phyloP scores from a whole-genome alignment of 2,329 filamentous ascomycete species.

The Fonsecaea multimorphosa region DNA sequence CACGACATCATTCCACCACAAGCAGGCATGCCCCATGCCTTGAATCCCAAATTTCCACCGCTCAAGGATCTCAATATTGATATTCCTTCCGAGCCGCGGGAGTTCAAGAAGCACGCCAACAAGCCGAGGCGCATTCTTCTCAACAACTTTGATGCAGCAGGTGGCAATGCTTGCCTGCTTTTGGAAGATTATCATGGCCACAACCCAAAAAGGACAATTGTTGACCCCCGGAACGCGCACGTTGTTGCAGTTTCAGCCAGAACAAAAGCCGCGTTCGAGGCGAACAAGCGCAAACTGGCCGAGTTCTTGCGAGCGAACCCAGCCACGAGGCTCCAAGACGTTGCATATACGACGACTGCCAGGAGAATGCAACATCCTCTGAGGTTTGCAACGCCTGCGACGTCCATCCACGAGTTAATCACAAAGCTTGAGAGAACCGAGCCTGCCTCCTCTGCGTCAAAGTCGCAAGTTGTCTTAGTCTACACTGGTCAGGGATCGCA shows the following conservation, averaged over 20 bases:
- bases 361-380: constrained; percentile 63
- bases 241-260: constrained; percentile 64
- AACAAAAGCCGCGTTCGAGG: constrained; percentile 49
- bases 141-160: constrained; percentile 75
- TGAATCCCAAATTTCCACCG: constrained; percentile 57
- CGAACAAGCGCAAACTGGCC: constrained; percentile 62
- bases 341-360: constrained; percentile 70
- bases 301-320: constrained; percentile 59
- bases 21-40: constrained; percentile 42
- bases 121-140: constrained; percentile 52
- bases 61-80: constrained; percentile 50
- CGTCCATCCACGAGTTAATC: constrained; percentile 31
- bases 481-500: constrained; percentile 50
- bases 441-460: neutral
- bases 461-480: constrained; percentile 45
- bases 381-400: constrained; percentile 41
- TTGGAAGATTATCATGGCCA: constrained; percentile 44
- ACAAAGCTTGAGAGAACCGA: neutral
- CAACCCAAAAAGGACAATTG: neutral
- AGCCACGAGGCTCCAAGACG: constrained; percentile 54
- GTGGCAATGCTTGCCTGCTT: constrained; percentile 66
- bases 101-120: constrained; percentile 43
- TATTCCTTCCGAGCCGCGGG: constrained; percentile 51
- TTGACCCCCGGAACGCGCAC: constrained; percentile 61
- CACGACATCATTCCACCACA: constrained; percentile 40